Evolutionary conservation across 1,284 basidiomycete species (phyloP).

Genomic region (Rhodotorula sp.): DNA sequence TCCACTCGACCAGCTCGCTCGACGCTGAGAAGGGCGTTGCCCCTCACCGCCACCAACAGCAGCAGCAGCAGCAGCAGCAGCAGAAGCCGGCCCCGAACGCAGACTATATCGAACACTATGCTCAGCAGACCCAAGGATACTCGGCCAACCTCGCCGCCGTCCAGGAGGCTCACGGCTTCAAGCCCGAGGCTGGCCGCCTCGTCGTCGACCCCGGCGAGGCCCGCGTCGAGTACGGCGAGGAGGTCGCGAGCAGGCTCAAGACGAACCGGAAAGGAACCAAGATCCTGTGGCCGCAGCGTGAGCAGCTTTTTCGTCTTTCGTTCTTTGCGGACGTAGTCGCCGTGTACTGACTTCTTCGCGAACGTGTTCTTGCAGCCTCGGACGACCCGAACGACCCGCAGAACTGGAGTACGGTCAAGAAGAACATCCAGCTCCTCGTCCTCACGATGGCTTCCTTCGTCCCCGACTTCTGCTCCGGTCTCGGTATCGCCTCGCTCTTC

Average conservation of each 20-base stretch:
- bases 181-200: slow-evolving; percentile 35
- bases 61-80: not conserved
- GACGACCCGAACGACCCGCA: slow-evolving; percentile 65
- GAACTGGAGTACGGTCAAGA: slow-evolving; percentile 49
- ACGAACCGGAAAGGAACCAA: slow-evolving; percentile 55
- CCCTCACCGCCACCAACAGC: not conserved
- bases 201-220: slow-evolving; percentile 40
- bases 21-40: slow-evolving; percentile 1
- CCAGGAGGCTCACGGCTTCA: slow-evolving; percentile 28
- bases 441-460: slow-evolving; percentile 40
- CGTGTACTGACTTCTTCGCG: not conserved
- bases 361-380: slow-evolving; percentile 6
- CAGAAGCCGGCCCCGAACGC: slow-evolving; percentile 12
- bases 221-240: slow-evolving; percentile 30
- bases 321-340: no score
- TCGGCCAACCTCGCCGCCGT: slow-evolving; percentile 22
- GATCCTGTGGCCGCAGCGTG: slow-evolving; percentile 63
- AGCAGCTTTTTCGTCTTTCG: slow-evolving; percentile 37
- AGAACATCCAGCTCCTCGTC: slow-evolving; percentile 37
- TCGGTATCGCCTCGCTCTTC: slow-evolving; percentile 54
- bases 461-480: slow-evolving; percentile 39
- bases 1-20: not conserved
- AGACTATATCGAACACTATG: slow-evolving; percentile 31
- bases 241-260: slow-evolving; percentile 56
- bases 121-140: slow-evolving; percentile 7